Evolutionary conservation across 352 stramenopile species (phyloP).

Genomic region (Globisporangium radiosum): DNA sequence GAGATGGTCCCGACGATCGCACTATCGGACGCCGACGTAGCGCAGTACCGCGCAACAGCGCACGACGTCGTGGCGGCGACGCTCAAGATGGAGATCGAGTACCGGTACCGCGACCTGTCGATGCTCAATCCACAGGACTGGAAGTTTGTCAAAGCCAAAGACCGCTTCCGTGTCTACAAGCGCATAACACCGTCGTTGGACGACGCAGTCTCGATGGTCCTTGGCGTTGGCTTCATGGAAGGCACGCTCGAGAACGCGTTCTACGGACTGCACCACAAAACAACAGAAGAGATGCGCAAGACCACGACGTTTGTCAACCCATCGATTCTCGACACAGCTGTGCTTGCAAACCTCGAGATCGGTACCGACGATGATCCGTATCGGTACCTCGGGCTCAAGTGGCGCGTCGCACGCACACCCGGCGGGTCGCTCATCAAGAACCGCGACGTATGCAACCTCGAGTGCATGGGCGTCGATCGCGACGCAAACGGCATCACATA

Average conservation of each 20-base stretch:
- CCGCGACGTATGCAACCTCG: constrained; percentile 40
- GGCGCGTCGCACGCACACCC: constrained; percentile 20
- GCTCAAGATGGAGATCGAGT: constrained; percentile 35
- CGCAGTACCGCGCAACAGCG: constrained; percentile 20
- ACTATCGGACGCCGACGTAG: constrained; percentile 25
- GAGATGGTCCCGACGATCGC: constrained; percentile 16
- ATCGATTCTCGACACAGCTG: constrained; percentile 26
- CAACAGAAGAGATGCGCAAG: constrained; percentile 39
- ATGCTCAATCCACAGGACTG: constrained; percentile 20
- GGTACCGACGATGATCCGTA: constrained; percentile 31
- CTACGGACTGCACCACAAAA: constrained; percentile 48
- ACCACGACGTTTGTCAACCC: constrained; percentile 30
- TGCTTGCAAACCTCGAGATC: constrained; percentile 33
- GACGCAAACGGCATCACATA: constrained; percentile 32
- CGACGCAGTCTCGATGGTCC: constrained; percentile 26
- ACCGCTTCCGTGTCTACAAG: constrained; percentile 33
- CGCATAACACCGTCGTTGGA: constrained; percentile 13
- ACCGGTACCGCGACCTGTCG: constrained; percentile 12
- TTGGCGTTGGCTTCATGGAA: constrained; percentile 37
- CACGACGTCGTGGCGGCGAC: constrained; percentile 36
- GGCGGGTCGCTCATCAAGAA: constrained; percentile 29
- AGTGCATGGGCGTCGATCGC: constrained; percentile 33
- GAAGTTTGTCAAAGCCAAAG: constrained; percentile 29
- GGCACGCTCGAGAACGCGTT: constrained; percentile 37
- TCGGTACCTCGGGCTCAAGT: constrained; percentile 47